These are phyloP conservation scores for Narthecium ossifragum DNA, from an alignment of 106 monocot species.

Conservation along the genomic window DNA sequence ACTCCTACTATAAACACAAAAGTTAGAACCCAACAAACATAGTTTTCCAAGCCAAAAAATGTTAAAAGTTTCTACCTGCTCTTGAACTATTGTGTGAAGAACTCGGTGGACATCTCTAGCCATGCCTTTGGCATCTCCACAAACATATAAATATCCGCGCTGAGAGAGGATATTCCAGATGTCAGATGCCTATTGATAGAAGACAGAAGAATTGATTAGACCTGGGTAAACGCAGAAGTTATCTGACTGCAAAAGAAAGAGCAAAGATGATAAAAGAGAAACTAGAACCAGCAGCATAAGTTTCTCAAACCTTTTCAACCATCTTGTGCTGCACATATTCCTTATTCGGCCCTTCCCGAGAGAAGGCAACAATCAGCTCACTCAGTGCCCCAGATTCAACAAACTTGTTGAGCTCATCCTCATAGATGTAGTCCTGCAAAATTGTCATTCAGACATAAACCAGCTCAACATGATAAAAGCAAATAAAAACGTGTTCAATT, in stretches of 20 bases:
- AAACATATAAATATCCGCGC: constrained; percentile 74
- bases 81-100: constrained; percentile 75
- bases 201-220: too few species aligned
- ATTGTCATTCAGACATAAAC: too few species aligned
- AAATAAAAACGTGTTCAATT: too few species aligned
- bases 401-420: constrained; percentile 78
- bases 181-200: constrained; percentile 78
- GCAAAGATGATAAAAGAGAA: too few species aligned
- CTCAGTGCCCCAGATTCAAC: constrained; percentile 60
- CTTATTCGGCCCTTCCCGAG: constrained; percentile 69
- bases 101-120: constrained; percentile 81
- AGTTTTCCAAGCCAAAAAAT: too few species aligned
- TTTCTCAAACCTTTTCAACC: constrained; percentile 46
- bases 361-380: constrained; percentile 81
- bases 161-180: constrained; percentile 69
- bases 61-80: constrained; percentile 53
- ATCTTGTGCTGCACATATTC: constrained; percentile 96
- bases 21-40: too few species aligned
- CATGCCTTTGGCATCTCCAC: constrained; percentile 97
- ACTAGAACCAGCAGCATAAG: neutral
- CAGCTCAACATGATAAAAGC: too few species aligned
- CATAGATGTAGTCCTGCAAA: constrained; percentile 80
- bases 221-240: too few species aligned
- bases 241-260: too few species aligned
- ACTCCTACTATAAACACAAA: too few species aligned